Percentiles rank a stretch among this genome's conserved stretches.
These are phyloP conservation scores for Phytophthora aleatoria DNA, from an alignment of 352 stramenopile genomes.

Conservation along the genomic window DNA sequence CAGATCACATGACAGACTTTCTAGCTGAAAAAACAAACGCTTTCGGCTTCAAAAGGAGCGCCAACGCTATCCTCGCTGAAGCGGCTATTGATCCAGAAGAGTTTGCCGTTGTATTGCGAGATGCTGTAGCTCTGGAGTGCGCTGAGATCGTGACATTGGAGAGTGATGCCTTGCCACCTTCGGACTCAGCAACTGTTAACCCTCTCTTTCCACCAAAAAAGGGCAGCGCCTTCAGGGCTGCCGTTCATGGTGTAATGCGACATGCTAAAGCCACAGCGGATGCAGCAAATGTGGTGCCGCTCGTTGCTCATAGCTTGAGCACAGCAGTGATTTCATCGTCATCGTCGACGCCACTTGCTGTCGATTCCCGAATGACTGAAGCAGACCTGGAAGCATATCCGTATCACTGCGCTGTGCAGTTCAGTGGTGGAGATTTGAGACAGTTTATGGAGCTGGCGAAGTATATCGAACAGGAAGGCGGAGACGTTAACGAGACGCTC, in stretches of 20 bases:
- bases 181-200: not conserved
- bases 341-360: not conserved
- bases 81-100: slow-evolving; percentile 6
- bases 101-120: slow-evolving; percentile 10
- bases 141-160: not conserved
- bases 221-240: not conserved
- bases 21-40: slow-evolving; percentile 9
- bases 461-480: slow-evolving; percentile 14
- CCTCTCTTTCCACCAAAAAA: slow-evolving; percentile 3
- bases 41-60: slow-evolving; percentile 7
- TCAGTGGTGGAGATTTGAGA: slow-evolving; percentile 12
- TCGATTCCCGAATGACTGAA: slow-evolving; percentile 9
- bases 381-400: slow-evolving; percentile 5
- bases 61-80: slow-evolving; percentile 4
- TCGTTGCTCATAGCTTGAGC: not conserved
- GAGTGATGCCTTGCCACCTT: not conserved
- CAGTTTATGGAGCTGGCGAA: slow-evolving; percentile 10
- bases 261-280: not conserved
- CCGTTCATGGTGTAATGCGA: not conserved
- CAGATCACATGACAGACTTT: slow-evolving; percentile 1
- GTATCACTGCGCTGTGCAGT: slow-evolving; percentile 16
- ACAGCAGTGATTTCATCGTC: not conserved
- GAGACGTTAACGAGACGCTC: slow-evolving; percentile 15
- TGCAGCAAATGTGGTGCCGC: not conserved
- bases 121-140: slow-evolving; percentile 2